Base-by-base conservation (phyloP, 768 basidiomycete genomes). In the Leccinum incarnatum region DNA sequence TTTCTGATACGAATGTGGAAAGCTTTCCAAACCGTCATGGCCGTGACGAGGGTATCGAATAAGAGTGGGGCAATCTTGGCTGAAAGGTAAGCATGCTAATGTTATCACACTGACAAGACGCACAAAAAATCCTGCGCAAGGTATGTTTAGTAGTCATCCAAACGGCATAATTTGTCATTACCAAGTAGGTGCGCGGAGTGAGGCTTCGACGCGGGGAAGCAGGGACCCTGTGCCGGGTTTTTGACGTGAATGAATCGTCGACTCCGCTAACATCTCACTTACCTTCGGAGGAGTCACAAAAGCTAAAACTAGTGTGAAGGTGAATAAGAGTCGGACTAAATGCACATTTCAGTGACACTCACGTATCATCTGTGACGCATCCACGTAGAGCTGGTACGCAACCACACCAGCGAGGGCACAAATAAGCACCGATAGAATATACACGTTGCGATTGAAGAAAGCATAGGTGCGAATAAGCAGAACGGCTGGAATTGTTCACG, bases 391-490 rank as follows among this genome's bases (percentile, higher is more conserved):
- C 68, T 92, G 90, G 73, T 91, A 92, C 40, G 88, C 83, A 11
- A 91, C 83, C 57, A 92, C 85, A 8, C 89, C 89, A 57, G 83
- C 80, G 11, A 92, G 77, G 12, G 87, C 84, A 57, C 79, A 80
- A 57, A 90, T 71, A 61, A 92, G 82, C 59, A 81, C 81, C 63
- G 78, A 76, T 45, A 91, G 79, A 53, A 91, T 73, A 68, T 84
- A 87, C 55, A 78, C 69, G 65, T 91, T 92, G 62, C 88, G 83
- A 66, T 89, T 90, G 79, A 91, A 91, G 75, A 92, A 92, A 3
- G 90, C 90, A 66, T 91, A 92, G 46, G 90, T 92, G 61, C 90
- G 84, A 59, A 92, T 92, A 63, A 92, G 81, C 52, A 92, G 81
- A 54, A 92, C 88, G 61, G 85, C 87, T 89, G 63, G 19, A 54